Conservation (phyloP, 352 stramenopile species). For the Phytophthora pseudosyringae region DNA sequence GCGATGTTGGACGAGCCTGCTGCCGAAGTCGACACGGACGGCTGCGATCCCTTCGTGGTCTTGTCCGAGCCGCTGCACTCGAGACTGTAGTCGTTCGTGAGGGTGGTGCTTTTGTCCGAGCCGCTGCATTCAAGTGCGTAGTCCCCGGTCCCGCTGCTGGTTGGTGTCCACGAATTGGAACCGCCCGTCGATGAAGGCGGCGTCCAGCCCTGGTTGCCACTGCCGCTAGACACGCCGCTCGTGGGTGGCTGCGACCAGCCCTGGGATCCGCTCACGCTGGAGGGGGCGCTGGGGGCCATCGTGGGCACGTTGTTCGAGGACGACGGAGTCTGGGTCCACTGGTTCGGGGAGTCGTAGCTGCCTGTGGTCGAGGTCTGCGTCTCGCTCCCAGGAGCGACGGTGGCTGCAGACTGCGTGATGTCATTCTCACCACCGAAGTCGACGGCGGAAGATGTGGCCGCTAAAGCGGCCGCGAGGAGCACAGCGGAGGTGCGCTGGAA, state of each 20-base stretch:
- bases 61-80: constrained; percentile 24
- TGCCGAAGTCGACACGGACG: constrained; percentile 10
- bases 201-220: too few species aligned
- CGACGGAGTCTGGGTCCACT: constrained; percentile 23
- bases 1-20: constrained; percentile 5
- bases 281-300: constrained; percentile 10
- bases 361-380: constrained; percentile 10
- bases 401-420: constrained; percentile 18
- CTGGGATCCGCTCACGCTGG: constrained; percentile 13
- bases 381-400: constrained; percentile 9
- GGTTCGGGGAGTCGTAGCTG: constrained; percentile 9
- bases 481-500: constrained; percentile 18
- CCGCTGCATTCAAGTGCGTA: constrained; percentile 23
- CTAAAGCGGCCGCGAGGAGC: constrained; percentile 21
- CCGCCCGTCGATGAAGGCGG: too few species aligned
- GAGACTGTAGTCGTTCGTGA: constrained; percentile 8
- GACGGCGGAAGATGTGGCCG: constrained; percentile 10
- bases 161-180: too few species aligned
- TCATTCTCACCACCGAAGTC: constrained; percentile 26
- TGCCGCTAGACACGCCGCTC: too few species aligned
- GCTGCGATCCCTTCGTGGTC: constrained; percentile 4
- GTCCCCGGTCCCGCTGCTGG: too few species aligned
- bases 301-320: constrained; percentile 25
- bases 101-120: constrained; percentile 1
- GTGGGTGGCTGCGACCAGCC: constrained; percentile 7